These are phyloP conservation scores for Gossypium raimondii DNA, from an alignment of 345 rosid species.

Conservation along the genomic window DNA sequence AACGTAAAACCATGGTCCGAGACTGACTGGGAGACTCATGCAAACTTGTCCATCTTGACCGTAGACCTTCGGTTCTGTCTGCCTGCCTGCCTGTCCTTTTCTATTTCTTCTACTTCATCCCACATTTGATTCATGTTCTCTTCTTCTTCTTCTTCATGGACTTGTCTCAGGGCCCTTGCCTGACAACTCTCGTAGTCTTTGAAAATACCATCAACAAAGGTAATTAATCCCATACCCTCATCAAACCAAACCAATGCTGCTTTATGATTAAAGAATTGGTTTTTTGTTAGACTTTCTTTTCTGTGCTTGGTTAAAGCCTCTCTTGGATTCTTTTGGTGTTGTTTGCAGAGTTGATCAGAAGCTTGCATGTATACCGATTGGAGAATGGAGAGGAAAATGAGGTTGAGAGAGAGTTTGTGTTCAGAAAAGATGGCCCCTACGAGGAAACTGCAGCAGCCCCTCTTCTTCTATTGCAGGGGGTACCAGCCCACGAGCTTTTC, in stretches of 20 bases:
- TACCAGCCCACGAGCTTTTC: conserved; percentile 25
- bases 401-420: conserved; percentile 34
- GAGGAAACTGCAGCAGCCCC: conserved; percentile 28
- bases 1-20: not conserved
- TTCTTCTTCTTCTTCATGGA: conserved; percentile 29
- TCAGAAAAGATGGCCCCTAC: conserved; percentile 22
- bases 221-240: not conserved
- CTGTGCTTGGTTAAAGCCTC: not conserved
- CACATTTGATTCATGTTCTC: not conserved
- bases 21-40: not conserved
- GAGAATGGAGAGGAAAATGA: conserved; percentile 18
- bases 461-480: conserved; percentile 19
- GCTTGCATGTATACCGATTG: conserved; percentile 42
- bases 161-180: conserved; percentile 25
- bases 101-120: not conserved
- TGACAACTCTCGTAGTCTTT: conserved; percentile 33
- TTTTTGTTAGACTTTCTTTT: not conserved
- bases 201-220: conserved; percentile 31
- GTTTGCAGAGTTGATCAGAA: conserved; percentile 38
- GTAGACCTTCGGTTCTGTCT: not conserved
- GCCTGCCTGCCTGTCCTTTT: not conserved
- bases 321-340: not conserved
- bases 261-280: not conserved
- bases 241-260: not conserved
- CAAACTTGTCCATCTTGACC: conserved; percentile 5